Conservation (phyloP, 179 eudicot species). For the Carnegiea gigantea region DNA sequence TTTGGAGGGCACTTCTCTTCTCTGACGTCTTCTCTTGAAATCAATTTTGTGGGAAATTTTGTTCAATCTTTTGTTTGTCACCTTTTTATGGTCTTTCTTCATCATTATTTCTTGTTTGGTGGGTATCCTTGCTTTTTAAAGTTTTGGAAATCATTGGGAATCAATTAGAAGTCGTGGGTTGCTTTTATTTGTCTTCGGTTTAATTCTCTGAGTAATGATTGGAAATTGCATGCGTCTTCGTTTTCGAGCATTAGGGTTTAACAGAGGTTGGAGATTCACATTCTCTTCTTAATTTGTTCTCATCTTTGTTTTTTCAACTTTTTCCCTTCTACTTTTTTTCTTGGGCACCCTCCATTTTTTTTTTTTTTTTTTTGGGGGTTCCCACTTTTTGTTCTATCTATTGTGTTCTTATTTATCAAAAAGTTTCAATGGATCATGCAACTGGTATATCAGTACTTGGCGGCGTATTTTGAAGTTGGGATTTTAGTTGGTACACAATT, state of each 20-base stretch:
- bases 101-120: not conserved
- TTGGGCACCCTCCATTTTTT: not conserved
- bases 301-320: not conserved
- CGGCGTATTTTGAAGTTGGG: not conserved
- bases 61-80: not conserved
- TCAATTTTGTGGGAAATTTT: not conserved
- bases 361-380: not conserved
- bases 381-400: not conserved
- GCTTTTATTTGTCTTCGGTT: not conserved
- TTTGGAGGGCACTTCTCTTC: not conserved
- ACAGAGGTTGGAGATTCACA: not conserved
- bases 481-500: not conserved
- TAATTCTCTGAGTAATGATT: not conserved
- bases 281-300: not conserved
- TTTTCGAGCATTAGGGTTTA: slow-evolving; percentile 6
- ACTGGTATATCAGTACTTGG: not conserved
- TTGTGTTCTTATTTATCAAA: not conserved
- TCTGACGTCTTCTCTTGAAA: not conserved
- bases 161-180: not conserved
- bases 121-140: not conserved
- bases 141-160: not conserved
- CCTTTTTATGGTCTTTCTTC: not conserved
- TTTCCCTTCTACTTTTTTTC: not conserved
- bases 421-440: not conserved
- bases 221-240: not conserved